Evolutionary conservation across 2,329 filamentous ascomycete species (phyloP), one percentile per base, ranked within the genome.

Genomic region (Leptographium radiaticola): DNA sequence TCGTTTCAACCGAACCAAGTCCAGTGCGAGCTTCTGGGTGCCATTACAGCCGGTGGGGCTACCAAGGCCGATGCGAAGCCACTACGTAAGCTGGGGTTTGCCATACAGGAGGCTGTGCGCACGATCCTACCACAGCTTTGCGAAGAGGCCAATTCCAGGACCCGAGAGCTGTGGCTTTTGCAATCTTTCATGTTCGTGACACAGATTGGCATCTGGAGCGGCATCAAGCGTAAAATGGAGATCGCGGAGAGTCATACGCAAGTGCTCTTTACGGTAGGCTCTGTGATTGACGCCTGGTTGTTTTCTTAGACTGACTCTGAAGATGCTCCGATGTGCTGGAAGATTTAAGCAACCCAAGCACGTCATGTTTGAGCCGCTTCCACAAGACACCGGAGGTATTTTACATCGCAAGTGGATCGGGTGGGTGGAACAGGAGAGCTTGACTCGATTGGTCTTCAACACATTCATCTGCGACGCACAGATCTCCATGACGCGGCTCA

Each of bases 391-490:
- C 1, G 56, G 51, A 20, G 53, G 54, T 0, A 36, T 50, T 0
- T 53, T 59, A 2, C 52, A 45, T 3, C 53, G 39, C n/a, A 55
- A 55, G 53, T 58, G 57, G 57, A 51, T 50, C 5, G 50, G 12
- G 31, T 58, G 57, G 57, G 31, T 39, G 16, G 38, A 42, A 25
- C 57, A 58, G 44, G 51, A 53, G 44, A 53, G 53, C 43, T 43
- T 58, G 15, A 48, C 50, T 44, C 76, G 77, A 39, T 75, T 89
- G 2, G 77, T 79, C 4, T 81, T 84, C 56, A 80, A 84, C 61
- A 69, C 79, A 15, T 84, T 84, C 59, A 66, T 83, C 6, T 75
- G 82, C 54, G 84, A 88, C 60, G 73, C 81, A 0, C 81, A 86
- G 56, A 74, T 77, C 5, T 86, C 84, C 2, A 83, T 88, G 69